Percentiles rank a stretch among this genome's conserved stretches.
phyloP scores from a whole-genome alignment of 208 protist genomes.

The Entamoeba nuttalli region DNA sequence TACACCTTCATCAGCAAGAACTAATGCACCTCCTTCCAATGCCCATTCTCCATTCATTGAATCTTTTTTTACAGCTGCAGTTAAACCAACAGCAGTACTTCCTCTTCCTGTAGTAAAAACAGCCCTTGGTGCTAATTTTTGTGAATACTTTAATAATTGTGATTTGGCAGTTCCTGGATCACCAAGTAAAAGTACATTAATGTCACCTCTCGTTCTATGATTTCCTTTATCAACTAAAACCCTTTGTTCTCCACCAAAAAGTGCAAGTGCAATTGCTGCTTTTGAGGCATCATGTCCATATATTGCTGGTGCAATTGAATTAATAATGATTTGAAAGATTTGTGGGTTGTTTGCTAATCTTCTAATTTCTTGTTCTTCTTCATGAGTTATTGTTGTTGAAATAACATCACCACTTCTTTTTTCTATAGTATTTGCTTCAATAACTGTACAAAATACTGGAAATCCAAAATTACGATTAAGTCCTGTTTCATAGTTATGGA shows the following conservation, averaged over 20 bases:
- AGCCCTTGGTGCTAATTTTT: conserved; percentile 84
- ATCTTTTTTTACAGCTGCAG: conserved; percentile 68
- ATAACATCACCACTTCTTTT: neutral
- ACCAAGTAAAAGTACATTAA: conserved; percentile 93
- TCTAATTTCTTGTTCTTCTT: neutral
- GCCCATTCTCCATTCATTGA: conserved; percentile 43
- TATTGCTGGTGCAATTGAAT: conserved; percentile 15
- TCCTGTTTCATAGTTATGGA: neutral
- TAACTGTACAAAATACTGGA: neutral
- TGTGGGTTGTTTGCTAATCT: neutral
- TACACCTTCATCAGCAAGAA: conserved; percentile 84
- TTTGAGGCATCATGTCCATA: conserved; percentile 41
- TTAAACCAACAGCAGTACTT: conserved; percentile 87
- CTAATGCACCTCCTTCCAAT: conserved; percentile 84
- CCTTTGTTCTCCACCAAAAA: conserved; percentile 76
- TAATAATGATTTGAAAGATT: conserved; percentile 27
- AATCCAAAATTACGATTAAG: neutral
- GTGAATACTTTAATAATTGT: conserved; percentile 64
- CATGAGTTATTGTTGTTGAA: neutral
- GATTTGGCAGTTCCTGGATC: conserved; percentile 88
- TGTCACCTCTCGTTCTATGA: conserved; percentile 44
- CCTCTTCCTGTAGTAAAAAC: conserved; percentile 97
- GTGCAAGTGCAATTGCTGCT: neutral
- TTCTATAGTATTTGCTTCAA: neutral
- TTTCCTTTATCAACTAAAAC: conserved; percentile 55